Evolutionary conservation across 2,329 filamentous ascomycete species (phyloP).

Genomic region (Aureobasidium uvarum): DNA sequence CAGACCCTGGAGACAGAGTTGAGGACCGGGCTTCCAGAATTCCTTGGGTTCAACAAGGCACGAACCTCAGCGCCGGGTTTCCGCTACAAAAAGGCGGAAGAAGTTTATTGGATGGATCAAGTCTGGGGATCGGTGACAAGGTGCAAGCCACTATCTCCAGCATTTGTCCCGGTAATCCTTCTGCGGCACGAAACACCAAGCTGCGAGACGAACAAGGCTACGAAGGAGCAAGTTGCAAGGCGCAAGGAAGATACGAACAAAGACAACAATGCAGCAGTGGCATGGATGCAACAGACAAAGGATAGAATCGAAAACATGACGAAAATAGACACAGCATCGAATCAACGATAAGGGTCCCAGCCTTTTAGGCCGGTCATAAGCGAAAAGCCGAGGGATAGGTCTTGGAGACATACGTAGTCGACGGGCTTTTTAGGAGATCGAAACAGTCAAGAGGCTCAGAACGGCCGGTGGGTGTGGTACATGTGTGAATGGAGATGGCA

Average conservation of each 20-base stretch:
- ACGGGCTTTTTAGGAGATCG: slow-evolving; percentile 22
- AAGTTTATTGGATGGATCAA: slow-evolving; percentile 26
- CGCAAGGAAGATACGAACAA: neutral
- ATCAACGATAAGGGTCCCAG: slow-evolving; percentile 20
- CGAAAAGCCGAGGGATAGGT: slow-evolving; percentile 22
- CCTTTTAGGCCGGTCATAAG: slow-evolving; percentile 24
- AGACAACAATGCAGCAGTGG: neutral
- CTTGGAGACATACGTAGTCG: slow-evolving; percentile 14
- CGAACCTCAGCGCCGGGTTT: slow-evolving; percentile 21
- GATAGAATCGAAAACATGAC: neutral
- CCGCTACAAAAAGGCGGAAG: slow-evolving; percentile 9
- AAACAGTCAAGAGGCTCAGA: slow-evolving; percentile 2
- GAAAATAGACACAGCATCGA: slow-evolving; percentile 18
- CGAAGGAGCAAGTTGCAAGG: neutral
- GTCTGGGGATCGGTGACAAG: slow-evolving; percentile 24
- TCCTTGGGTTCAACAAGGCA: slow-evolving; percentile 15
- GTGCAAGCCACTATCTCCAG: slow-evolving; percentile 25
- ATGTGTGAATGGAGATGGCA: neutral
- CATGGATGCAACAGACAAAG: slow-evolving; percentile 2
- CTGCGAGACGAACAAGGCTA: neutral
- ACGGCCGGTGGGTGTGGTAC: slow-evolving; percentile 6
- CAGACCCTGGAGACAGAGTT: slow-evolving; percentile 15
- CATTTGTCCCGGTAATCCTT: slow-evolving; percentile 1
- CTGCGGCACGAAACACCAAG: neutral
- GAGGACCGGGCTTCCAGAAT: slow-evolving; percentile 17